These are phyloP conservation scores for Parastagonospora avenae DNA, from an alignment of 2,329 filamentous ascomycete species.

Conservation along the genomic window DNA sequence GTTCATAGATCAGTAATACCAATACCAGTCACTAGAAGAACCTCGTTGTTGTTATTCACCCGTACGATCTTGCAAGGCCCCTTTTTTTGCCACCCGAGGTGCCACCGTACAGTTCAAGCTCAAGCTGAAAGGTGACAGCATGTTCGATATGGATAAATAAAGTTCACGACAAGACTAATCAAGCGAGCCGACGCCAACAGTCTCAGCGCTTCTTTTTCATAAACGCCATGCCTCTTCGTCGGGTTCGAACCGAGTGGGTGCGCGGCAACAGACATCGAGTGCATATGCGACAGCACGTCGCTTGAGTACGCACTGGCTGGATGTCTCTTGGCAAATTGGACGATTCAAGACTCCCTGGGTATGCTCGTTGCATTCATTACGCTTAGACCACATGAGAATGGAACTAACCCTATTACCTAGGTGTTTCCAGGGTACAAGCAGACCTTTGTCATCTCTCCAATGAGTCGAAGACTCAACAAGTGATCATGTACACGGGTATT, in stretches of 20 bases:
- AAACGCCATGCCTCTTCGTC: background rate
- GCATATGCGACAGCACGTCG: conserved; percentile 16
- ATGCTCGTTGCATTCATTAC: background rate
- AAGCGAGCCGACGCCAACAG: too few relatives aligned
- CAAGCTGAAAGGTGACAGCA: too few relatives aligned
- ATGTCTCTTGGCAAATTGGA: conserved; percentile 33
- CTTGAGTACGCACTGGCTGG: conserved; percentile 15
- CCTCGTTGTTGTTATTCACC: too few relatives aligned
- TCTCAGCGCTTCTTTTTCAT: too few relatives aligned
- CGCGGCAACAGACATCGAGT: conserved; percentile 1
- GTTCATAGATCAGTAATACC: too few relatives aligned
- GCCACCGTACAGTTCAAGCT: too few relatives aligned
- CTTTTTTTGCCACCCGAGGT: too few relatives aligned
- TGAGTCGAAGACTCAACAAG: conserved; percentile 15
- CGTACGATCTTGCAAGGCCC: too few relatives aligned
- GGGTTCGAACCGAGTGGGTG: background rate
- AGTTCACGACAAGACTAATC: too few relatives aligned
- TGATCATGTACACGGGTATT: conserved; percentile 19
- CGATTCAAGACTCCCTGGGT: conserved; percentile 25
- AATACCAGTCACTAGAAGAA: too few relatives aligned
- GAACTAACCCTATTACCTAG: background rate
- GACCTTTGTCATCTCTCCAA: conserved; percentile 26
- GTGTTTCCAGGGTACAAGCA: conserved; percentile 21
- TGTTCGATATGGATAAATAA: too few relatives aligned
- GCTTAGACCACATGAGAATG: background rate